These are phyloP conservation scores for Schrenkiella parvula DNA, from an alignment of 345 rosid genomes.

Conservation along the genomic window DNA sequence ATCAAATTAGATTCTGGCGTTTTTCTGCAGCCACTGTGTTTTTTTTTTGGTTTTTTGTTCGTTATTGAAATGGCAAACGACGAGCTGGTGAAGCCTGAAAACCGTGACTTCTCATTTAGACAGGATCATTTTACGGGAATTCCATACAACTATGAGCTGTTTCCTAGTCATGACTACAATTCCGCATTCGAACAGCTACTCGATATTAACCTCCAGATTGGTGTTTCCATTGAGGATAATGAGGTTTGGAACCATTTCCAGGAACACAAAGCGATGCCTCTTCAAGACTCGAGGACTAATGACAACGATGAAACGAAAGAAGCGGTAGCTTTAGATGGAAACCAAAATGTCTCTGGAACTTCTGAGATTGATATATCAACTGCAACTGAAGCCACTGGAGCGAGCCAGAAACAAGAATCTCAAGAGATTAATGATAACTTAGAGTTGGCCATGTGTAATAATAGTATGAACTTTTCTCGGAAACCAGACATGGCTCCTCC, in stretches of 20 bases:
- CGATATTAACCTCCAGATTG: constrained; percentile 28
- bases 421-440: constrained; percentile 16
- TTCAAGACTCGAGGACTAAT: neutral
- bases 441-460: constrained; percentile 43
- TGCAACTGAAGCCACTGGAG: neutral
- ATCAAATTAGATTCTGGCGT: neutral
- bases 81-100: constrained; percentile 30
- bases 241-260: constrained; percentile 12
- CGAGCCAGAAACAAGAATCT: constrained; percentile 7
- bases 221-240: constrained; percentile 5
- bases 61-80: constrained; percentile 32
- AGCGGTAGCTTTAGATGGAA: constrained; percentile 6
- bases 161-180: constrained; percentile 19
- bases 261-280: constrained; percentile 11
- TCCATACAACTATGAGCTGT: constrained; percentile 17
- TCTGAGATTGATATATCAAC: neutral
- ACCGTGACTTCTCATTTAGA: constrained; percentile 12
- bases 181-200: constrained; percentile 25
- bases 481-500: constrained; percentile 29
- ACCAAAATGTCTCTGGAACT: constrained; percentile 11
- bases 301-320: constrained; percentile 3
- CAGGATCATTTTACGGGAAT: constrained; percentile 27
- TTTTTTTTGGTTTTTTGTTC: neutral
- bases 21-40: too few species aligned
- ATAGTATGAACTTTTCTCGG: constrained; percentile 40